Evolutionary conservation across 2,329 filamentous ascomycete species (phyloP), one percentile per base, ranked within the genome.

Genomic region (Cryphonectria radicalis): DNA sequence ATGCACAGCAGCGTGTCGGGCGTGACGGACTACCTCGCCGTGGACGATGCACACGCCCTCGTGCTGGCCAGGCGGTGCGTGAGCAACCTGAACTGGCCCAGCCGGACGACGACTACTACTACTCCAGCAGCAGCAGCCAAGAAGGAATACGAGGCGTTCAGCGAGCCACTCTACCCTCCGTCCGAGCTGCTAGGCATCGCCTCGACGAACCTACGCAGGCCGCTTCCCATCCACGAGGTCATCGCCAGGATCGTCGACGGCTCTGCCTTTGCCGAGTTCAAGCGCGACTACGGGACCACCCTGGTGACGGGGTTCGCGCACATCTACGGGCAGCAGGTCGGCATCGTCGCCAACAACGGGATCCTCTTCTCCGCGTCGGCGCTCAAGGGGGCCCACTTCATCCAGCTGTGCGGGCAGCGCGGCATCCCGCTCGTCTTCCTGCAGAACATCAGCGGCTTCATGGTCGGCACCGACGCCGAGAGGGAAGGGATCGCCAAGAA

Each of bases 361-460:
- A 97, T 98, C 76, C 87, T 99, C 8, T 97, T 98, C 84, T 94
- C 93, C 69, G 90, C 94, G 67, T 94, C 93, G 13, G 91, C 94
- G 11, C 87, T 97, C 73, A 99, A 99, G 83, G 96, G 95, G 50
- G 94, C 96, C 0, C 96, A 99, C 83, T 99, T 99, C 81, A 94
- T 98, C 77, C 93, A 99, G 82, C 89, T 99, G 5, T 98, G 95
- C 84, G 88, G 92, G 42, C 94, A 98, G 82, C 92, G 96, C 70
- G 90, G 93, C 68, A 93, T 98, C 70, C 95, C 96, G 0, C 86
- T 98, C 13, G 87, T 98, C 66, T 98, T 98, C 83, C 84, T 99
- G 28, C 96, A 99, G 81, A 98, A 99, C 81, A 98, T 99, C 79
- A 92, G 91, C 7, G 96, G 96, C 60, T 99, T 99, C 88, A 99